Evolutionary conservation across 1,284 basidiomycete species (phyloP).

Genomic region (Anthracocystis panici-leucophaei): DNA sequence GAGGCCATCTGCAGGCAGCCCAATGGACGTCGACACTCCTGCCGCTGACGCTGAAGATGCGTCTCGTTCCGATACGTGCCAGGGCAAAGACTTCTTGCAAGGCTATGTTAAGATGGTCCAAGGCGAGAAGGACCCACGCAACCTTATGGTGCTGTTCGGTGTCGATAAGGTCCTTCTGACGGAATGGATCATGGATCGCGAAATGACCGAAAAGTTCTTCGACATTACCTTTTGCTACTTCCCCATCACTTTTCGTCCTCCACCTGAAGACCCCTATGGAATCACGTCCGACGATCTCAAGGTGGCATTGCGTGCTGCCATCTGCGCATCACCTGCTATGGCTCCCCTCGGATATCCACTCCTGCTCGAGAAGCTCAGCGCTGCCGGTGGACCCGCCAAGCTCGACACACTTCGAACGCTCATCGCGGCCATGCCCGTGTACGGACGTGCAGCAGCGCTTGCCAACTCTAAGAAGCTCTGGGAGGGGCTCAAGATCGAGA

Average conservation of each 20-base stretch:
- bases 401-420: constrained; percentile 64
- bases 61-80: constrained; percentile 25
- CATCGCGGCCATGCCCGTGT: constrained; percentile 62
- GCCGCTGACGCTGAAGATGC: constrained; percentile 9
- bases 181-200: constrained; percentile 82
- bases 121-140: constrained; percentile 97
- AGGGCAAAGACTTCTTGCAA: constrained; percentile 77
- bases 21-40: constrained; percentile 30
- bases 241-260: constrained; percentile 95
- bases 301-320: constrained; percentile 77
- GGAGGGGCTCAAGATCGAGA: constrained; percentile 65
- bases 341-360: constrained; percentile 86
- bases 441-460: constrained; percentile 57
- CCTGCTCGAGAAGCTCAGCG: constrained; percentile 90
- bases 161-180: constrained; percentile 85
- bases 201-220: constrained; percentile 81
- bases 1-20: background rate
- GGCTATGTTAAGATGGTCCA: constrained; percentile 85
- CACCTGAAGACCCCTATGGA: constrained; percentile 92
- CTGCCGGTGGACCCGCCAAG: constrained; percentile 86
- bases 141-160: constrained; percentile 88
- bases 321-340: constrained; percentile 84
- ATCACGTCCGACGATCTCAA: constrained; percentile 91
- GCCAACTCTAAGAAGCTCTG: constrained; percentile 60
- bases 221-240: constrained; percentile 99